These are phyloP conservation scores for Penicillium lividum DNA, from an alignment of 495 filamentous ascomycete species.

Conservation along the genomic window DNA sequence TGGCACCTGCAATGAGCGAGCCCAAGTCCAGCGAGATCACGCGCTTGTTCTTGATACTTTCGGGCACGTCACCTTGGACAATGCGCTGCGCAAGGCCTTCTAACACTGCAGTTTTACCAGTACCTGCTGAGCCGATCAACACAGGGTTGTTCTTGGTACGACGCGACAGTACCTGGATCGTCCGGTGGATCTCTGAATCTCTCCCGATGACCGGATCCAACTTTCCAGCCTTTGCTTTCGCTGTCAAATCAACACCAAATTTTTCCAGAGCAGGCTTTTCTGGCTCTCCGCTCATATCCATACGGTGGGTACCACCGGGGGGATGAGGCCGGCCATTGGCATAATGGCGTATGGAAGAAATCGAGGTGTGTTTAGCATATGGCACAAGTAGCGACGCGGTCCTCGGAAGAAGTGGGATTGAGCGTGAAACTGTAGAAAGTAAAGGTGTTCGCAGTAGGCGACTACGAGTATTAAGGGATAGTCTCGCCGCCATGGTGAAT, in stretches of 20 bases:
- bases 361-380: slow-evolving; percentile 10
- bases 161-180: slow-evolving; percentile 89
- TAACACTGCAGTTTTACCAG: slow-evolving; percentile 92
- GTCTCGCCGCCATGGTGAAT: slow-evolving; percentile 39
- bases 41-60: slow-evolving; percentile 92
- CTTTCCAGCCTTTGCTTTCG: slow-evolving; percentile 81
- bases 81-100: slow-evolving; percentile 93
- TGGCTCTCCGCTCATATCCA: slow-evolving; percentile 77
- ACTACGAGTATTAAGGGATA: slow-evolving; percentile 33
- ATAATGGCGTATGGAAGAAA: slow-evolving; percentile 55
- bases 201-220: slow-evolving; percentile 95
- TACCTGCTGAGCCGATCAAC: slow-evolving; percentile 87
- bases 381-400: slow-evolving; percentile 19
- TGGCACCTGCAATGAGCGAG: slow-evolving; percentile 90
- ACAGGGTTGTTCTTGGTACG: slow-evolving; percentile 98
- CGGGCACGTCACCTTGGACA: slow-evolving; percentile 88
- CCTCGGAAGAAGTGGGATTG: slow-evolving; percentile 22
- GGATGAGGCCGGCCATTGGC: slow-evolving; percentile 79
- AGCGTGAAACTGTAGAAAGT: slow-evolving; percentile 24
- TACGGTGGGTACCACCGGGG: slow-evolving; percentile 88
- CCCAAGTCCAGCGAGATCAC: slow-evolving; percentile 88
- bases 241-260: slow-evolving; percentile 89
- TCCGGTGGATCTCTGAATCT: slow-evolving; percentile 86
- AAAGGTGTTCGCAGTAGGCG: slow-evolving; percentile 32
- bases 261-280: slow-evolving; percentile 87